phyloP scores from a whole-genome alignment of 1,284 basidiomycete species.

The Papiliotrema terrestris region DNA sequence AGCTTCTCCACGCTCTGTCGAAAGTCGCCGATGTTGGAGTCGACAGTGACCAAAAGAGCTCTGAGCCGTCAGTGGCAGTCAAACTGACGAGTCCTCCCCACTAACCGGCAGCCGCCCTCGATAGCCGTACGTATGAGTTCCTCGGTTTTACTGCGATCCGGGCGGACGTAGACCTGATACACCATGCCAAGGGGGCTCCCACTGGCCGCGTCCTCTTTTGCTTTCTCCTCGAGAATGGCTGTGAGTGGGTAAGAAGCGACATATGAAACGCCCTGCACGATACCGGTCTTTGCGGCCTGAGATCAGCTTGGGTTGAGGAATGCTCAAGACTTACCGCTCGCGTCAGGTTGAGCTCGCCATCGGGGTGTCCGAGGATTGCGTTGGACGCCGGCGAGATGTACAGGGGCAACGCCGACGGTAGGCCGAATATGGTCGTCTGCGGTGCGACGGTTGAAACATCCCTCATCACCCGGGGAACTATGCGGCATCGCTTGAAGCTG shows the following conservation, averaged over 20 bases:
- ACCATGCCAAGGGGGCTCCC: slow-evolving; percentile 26
- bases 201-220: slow-evolving; percentile 14
- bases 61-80: slow-evolving; percentile 4
- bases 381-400: slow-evolving; percentile 53
- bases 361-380: slow-evolving; percentile 52
- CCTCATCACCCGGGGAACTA: slow-evolving; percentile 51
- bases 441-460: slow-evolving; percentile 35
- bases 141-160: slow-evolving; percentile 42
- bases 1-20: slow-evolving; percentile 25
- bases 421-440: slow-evolving; percentile 42
- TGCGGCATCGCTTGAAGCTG: slow-evolving; percentile 52
- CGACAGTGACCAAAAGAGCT: slow-evolving; percentile 35
- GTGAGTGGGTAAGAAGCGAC: slow-evolving; percentile 26
- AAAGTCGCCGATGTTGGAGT: slow-evolving; percentile 23
- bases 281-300: slow-evolving; percentile 39
- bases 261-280: slow-evolving; percentile 46
- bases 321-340: slow-evolving; percentile 33
- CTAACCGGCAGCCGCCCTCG: slow-evolving; percentile 27
- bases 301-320: neutral
- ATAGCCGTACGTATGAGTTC: slow-evolving; percentile 43
- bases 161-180: slow-evolving; percentile 34
- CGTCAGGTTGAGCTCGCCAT: slow-evolving; percentile 53
- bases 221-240: slow-evolving; percentile 30
- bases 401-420: slow-evolving; percentile 37
- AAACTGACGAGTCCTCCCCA: neutral